Evolutionary conservation across 176 grass and related monocot genomes (phyloP).

Genomic region (Oryza glaberrima): DNA sequence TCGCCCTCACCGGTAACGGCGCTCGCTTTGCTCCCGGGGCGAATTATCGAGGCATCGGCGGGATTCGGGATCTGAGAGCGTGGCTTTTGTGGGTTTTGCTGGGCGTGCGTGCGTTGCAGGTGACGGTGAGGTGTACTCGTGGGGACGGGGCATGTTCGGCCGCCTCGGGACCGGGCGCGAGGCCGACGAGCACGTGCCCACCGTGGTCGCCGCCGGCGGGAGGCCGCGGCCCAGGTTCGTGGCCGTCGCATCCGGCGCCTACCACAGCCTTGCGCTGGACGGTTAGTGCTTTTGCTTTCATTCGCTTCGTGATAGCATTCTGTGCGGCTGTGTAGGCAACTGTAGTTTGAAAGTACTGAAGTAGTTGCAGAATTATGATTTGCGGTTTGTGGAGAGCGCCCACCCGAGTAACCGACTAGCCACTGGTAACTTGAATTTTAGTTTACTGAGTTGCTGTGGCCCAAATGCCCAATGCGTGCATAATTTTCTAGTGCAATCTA

Average conservation of each 20-base stretch:
- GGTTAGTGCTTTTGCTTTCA: slow-evolving; percentile 43
- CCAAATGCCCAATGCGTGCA: neutral
- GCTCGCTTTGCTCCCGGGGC: neutral
- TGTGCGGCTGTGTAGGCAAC: neutral
- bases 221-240: slow-evolving; percentile 53
- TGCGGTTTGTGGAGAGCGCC: neutral
- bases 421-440: neutral
- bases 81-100: neutral
- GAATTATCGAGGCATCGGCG: neutral
- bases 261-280: slow-evolving; percentile 88
- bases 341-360: neutral
- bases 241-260: slow-evolving; percentile 71
- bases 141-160: slow-evolving; percentile 86
- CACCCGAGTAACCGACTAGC: neutral
- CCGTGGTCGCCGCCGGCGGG: neutral
- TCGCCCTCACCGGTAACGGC: slow-evolving; percentile 71
- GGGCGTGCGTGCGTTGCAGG: slow-evolving; percentile 45
- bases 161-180: slow-evolving; percentile 82
- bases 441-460: neutral
- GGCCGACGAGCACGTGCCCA: slow-evolving; percentile 69
- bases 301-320: neutral
- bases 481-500: neutral
- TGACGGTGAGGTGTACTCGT: slow-evolving; percentile 78
- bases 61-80: slow-evolving; percentile 25
- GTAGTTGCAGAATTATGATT: neutral